Conservation (phyloP, 78 protist species). For the Dictyostelium purpureum region DNA sequence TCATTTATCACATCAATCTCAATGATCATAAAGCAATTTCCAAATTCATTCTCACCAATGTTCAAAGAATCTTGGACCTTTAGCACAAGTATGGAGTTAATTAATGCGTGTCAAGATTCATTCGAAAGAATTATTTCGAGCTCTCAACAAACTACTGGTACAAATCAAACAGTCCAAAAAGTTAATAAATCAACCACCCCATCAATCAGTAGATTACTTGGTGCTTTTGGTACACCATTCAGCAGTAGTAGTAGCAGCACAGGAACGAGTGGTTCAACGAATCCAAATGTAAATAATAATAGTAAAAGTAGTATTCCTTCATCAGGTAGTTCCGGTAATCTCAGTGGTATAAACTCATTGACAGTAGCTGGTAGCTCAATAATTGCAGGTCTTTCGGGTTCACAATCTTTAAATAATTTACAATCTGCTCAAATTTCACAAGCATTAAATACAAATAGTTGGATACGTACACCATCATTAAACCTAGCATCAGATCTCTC, state of each 20-base stretch:
- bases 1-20: constrained; percentile 30
- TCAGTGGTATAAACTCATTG: not conserved
- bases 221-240: constrained; percentile 25
- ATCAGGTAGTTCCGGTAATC: not conserved
- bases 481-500: constrained; percentile 4
- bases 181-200: constrained; percentile 16
- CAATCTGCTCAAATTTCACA: constrained; percentile 29
- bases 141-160: not conserved
- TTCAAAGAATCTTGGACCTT: constrained; percentile 53
- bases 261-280: too few species aligned
- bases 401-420: constrained; percentile 50
- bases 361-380: not conserved
- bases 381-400: constrained; percentile 7
- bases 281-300: too few species aligned
- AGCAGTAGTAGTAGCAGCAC: not conserved
- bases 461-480: constrained; percentile 6
- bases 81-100: constrained; percentile 25
- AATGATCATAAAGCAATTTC: constrained; percentile 4
- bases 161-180: not conserved
- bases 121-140: constrained; percentile 24
- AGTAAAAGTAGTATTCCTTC: not conserved
- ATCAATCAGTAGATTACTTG: constrained; percentile 26
- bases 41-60: not conserved
- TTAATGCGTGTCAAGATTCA: constrained; percentile 70
- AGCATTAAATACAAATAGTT: not conserved